Conservation (phyloP, 108 stramenopile genomes). For the Pseudonitzschia pungens region DNA sequence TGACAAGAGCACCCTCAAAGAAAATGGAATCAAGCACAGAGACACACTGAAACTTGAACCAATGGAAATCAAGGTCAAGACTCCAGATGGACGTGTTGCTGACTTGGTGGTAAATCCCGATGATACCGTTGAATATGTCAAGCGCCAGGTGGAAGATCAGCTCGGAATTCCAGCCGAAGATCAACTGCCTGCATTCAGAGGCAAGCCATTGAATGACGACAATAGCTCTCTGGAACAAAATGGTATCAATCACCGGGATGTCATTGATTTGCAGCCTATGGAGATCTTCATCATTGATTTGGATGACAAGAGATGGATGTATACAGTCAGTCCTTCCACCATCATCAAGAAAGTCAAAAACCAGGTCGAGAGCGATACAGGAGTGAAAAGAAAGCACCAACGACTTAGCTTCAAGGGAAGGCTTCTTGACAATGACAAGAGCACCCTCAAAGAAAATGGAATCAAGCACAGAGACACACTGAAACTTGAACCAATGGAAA, state of each 20-base stretch:
- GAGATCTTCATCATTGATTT: background rate
- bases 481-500: constrained; percentile 22
- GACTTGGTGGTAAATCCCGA: constrained; percentile 17
- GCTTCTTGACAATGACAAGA: constrained; percentile 14
- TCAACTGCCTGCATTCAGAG: constrained; percentile 71
- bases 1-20: constrained; percentile 17
- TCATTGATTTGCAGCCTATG: constrained; percentile 12
- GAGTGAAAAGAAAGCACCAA: constrained; percentile 18
- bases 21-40: constrained; percentile 15
- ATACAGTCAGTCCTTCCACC: constrained; percentile 1
- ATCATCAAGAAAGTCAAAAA: constrained; percentile 24
- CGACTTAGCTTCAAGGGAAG: constrained; percentile 9
- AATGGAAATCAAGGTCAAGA: constrained; percentile 30
- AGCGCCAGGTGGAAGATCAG: constrained; percentile 14
- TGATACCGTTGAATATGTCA: constrained; percentile 23
- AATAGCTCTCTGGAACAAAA: constrained; percentile 79
- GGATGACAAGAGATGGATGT: background rate
- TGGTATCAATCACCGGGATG: constrained; percentile 51
- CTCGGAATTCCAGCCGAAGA: constrained; percentile 25
- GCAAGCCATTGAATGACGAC: constrained; percentile 83
- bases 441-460: constrained; percentile 17
- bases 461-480: constrained; percentile 21
- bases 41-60: constrained; percentile 17
- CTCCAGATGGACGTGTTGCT: constrained; percentile 7
- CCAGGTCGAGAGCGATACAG: constrained; percentile 16